phyloP scores from a whole-genome alignment of 345 rosid genomes.

The Salix brachista region DNA sequence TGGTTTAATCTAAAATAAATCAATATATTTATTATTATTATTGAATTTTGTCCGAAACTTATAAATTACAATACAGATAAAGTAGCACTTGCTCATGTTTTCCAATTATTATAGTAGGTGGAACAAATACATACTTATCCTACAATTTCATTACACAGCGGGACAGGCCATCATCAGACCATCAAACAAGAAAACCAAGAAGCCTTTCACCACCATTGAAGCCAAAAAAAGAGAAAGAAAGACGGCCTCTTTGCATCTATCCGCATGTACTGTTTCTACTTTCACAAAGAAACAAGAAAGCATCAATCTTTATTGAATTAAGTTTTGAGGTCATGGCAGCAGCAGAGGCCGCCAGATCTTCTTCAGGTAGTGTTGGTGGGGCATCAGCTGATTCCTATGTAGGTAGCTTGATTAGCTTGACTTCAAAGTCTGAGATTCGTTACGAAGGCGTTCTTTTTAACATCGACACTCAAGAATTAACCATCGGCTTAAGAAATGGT shows the following conservation, averaged over 20 bases:
- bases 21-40: no score
- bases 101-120: no score
- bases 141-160: background rate
- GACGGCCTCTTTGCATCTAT: background rate
- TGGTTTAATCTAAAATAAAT: no score
- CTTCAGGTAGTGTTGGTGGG: background rate
- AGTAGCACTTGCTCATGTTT: no score
- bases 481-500: constrained; percentile 45
- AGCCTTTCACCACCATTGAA: background rate
- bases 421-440: constrained; percentile 46
- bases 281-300: background rate
- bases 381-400: constrained; percentile 34
- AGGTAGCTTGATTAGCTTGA: constrained; percentile 42
- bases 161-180: background rate
- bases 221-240: background rate
- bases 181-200: background rate
- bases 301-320: background rate
- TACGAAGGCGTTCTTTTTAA: constrained; percentile 46
- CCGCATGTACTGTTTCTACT: background rate
- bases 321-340: background rate
- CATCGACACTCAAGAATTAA: constrained; percentile 41
- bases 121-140: background rate
- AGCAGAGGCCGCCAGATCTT: background rate
- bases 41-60: no score
- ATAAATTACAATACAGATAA: no score